phyloP scores from a whole-genome alignment of 306 rosid species.

The Acacia confusa region DNA sequence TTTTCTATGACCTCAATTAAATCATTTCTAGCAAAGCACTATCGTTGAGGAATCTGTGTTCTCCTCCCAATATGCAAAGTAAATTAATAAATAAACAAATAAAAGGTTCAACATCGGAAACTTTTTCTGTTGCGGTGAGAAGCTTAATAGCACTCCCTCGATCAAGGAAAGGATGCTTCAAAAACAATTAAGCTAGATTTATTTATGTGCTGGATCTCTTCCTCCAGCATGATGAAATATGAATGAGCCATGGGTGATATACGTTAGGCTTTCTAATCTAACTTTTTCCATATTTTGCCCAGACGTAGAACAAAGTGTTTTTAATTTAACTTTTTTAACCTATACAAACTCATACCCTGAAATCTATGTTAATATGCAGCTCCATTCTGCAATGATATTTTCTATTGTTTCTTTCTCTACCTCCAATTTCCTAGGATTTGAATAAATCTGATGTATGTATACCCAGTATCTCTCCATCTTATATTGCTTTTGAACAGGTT shows the following conservation, averaged over 20 bases:
- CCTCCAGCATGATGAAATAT: not conserved
- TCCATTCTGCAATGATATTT: not conserved
- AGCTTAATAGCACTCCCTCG: not conserved
- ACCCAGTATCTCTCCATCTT: not conserved
- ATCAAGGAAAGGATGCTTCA: not conserved
- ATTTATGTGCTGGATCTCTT: no score
- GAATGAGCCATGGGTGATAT: not conserved
- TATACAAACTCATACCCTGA: not conserved
- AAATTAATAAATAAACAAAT: not conserved
- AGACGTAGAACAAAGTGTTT: not conserved
- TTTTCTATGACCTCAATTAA: not conserved
- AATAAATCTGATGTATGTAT: not conserved
- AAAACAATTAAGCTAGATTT: no score
- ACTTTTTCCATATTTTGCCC: not conserved
- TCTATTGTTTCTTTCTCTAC: not conserved
- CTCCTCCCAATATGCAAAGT: not conserved
- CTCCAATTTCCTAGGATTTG: not conserved
- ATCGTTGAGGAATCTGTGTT: not conserved
- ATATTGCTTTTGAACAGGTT: constrained; percentile 31
- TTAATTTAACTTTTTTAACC: not conserved
- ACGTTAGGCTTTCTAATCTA: not conserved
- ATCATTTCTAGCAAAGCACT: not conserved
- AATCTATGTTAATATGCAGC: not conserved
- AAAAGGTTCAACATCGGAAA: not conserved
- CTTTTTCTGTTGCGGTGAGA: not conserved